phyloP scores from a whole-genome alignment of 2,329 filamentous ascomycete species.

The Trichophyton verrucosum region DNA sequence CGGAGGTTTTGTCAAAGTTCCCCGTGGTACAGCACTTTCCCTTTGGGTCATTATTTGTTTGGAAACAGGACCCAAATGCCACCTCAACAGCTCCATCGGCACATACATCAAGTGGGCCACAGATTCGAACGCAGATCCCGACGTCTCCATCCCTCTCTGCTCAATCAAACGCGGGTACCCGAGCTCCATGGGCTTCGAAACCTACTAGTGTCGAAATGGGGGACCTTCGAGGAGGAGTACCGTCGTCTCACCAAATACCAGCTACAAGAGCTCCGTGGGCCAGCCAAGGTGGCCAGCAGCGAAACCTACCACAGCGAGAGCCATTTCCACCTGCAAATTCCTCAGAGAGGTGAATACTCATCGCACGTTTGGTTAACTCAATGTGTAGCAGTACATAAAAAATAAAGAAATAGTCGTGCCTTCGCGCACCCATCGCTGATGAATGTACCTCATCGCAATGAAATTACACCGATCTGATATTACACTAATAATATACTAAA shows the following conservation, averaged over 20 bases:
- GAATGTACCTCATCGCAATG: too few species aligned
- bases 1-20: constrained; percentile 90
- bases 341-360: background rate
- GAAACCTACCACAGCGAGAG: background rate
- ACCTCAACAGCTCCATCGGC: constrained; percentile 37
- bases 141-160: constrained; percentile 2
- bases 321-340: background rate
- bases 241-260: background rate
- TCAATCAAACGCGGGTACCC: constrained; percentile 18
- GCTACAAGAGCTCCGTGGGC: constrained; percentile 31
- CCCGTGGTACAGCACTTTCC: constrained; percentile 95
- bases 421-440: too few species aligned
- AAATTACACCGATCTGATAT: too few species aligned
- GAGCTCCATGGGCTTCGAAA: constrained; percentile 25
- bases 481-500: too few species aligned
- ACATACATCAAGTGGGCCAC: constrained; percentile 34
- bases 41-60: constrained; percentile 69
- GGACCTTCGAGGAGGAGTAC: constrained; percentile 2
- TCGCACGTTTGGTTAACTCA: background rate
- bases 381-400: background rate
- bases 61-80: constrained; percentile 56
- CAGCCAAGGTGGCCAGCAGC: constrained; percentile 14
- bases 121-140: background rate
- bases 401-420: background rate
- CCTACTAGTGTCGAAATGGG: background rate